Evolutionary conservation across 2,329 filamentous ascomycete genomes (phyloP).

Genomic region (Fusarium scirpi): DNA sequence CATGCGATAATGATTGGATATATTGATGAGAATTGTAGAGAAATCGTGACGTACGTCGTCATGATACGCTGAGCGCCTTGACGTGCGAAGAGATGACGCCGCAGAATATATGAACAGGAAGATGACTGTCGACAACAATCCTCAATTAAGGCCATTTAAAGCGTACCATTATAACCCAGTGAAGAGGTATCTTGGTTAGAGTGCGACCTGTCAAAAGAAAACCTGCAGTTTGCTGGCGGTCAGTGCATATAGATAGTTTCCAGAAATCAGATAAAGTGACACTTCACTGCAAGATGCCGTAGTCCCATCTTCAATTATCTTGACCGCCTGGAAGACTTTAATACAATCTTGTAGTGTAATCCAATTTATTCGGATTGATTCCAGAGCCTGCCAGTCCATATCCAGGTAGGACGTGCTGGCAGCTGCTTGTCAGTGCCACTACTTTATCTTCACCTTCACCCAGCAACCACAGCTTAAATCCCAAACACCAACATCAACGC

Average conservation of each 20-base stretch:
- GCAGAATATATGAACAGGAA: background rate
- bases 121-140: background rate
- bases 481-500: background rate
- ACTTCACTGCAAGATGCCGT: slow-evolving; percentile 1
- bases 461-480: background rate
- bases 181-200: background rate
- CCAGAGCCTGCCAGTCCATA: background rate
- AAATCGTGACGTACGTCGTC: background rate
- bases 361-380: background rate
- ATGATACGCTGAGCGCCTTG: no score
- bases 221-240: no score
- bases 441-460: background rate
- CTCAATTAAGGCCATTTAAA: background rate
- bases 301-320: background rate
- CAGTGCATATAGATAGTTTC: background rate
- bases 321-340: background rate
- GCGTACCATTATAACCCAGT: no score
- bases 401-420: background rate
- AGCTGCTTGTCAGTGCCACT: slow-evolving; percentile 23
- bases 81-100: background rate
- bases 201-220: background rate
- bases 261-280: slow-evolving; percentile 5
- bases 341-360: background rate
- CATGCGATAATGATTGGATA: slow-evolving; percentile 58
- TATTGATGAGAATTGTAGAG: slow-evolving; percentile 45